Base-by-base conservation (phyloP, 2,329 filamentous ascomycete genomes). In the Fusarium sulawesiense region DNA sequence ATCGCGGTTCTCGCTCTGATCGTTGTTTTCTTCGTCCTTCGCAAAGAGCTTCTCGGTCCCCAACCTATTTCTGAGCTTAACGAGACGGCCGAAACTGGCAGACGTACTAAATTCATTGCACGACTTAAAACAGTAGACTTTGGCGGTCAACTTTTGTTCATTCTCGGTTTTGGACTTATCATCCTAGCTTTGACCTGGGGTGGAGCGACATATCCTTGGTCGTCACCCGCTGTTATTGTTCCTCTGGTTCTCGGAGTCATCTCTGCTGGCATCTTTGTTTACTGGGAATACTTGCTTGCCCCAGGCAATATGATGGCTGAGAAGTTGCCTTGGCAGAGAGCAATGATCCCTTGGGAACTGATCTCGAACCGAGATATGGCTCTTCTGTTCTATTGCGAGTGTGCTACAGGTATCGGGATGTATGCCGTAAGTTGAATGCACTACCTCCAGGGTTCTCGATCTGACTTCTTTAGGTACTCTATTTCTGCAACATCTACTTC, bases 401-500 rank as follows among this genome's bases (percentile, higher is more conserved):
- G 90, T 72, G 82, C 85, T 6, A 85, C 86, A 0, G 90, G 90
- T 6, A 85, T 88, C 71, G 83, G 81, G 55, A 85, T 84, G 82
- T 86, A 82, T 67, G 79, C 82, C 25, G 80, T 84, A 63, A 77
- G 79, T 8, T 32, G 5, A 23, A 27, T 8, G 3, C 23, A 21
- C 16, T 4, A 10, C 18, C 10, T 9, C 45, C 4, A 12, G 1
- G 29, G 42, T 47, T 34, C 25, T 79, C 1, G 77, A 83, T 68
- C 85, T 75, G 81, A 85, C 14, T 40, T 44, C 21, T 29, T 37
- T 25, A 79, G 79, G 86, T 89, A 2, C 87, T 92, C 68, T 92
- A 92, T 76, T 92, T 92, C 71, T 87, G 90, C 70, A 88, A 87
- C 18, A 84, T 92, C 20, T 92, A 91, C 77, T 92, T 92, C 76